Base-by-base conservation (phyloP, 2,329 filamentous ascomycete species). In the Diplodia mutila region DNA sequence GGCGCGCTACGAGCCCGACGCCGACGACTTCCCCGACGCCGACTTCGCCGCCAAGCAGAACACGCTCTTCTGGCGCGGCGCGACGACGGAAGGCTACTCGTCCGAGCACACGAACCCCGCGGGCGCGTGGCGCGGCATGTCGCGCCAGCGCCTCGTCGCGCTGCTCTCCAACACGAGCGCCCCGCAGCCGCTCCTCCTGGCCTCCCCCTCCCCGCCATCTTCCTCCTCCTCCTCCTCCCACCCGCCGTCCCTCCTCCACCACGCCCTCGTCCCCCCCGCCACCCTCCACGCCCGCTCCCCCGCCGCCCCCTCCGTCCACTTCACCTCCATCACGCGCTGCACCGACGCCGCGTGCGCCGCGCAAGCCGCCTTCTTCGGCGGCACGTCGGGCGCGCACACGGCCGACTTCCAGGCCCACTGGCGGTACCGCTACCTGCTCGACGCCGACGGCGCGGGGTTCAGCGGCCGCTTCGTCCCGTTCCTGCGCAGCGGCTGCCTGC, bases 31-130 rank as follows among this genome's bases (percentile, higher is more conserved):
- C 61, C 85, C 84, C 0, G 87, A 89, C 70, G 75, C 75, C 6
- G 75, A 79, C 0, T 94, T 91, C 70, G 73, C 80, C 0, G 80
- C 88, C 55, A 93, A 93, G 72, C 81, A 85, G 52, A 85, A 89
- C 69, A 81, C 82, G 0, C 81, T 94, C 3, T 91, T 91, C 77
- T 96, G 92, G 92, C 88, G 91, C 61, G 91, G 90, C n/a, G 83
- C 84, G 11, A 87, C 90, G 2, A 86, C 85, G 3, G 86, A 89
- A 76, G 80, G 85, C 73, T 75, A 34, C 32, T 9, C 32, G 9
- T 34, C 32, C 9, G 9, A 34, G 7, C 3, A 11, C 32, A 34
- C 32, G 9, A 9, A 34, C 8, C 32, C 82, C 69, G 42, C 46
- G 3, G 29, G 42, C 59, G 42, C 76, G 71, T 94, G 80, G 90